Conservation (phyloP, 2,329 filamentous ascomycete species). For the Talaromyces piceae region DNA sequence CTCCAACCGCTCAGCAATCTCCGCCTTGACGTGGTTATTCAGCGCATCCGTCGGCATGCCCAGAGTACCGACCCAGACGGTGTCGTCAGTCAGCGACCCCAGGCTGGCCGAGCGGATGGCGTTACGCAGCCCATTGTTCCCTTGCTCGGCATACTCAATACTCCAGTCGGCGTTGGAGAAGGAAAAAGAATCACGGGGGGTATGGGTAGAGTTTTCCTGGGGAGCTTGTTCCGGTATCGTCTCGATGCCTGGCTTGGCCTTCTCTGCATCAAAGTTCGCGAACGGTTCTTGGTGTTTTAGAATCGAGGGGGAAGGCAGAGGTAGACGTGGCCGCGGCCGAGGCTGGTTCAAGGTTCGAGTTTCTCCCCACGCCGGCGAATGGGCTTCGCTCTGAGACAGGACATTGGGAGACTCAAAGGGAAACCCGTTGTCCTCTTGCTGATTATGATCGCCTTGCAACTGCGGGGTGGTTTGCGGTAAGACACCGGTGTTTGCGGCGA, state of each 20-base stretch:
- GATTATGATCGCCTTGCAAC: too few species aligned
- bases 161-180: constrained; percentile 77
- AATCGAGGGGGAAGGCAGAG: constrained; percentile 63
- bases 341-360: constrained; percentile 65
- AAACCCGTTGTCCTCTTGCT: constrained; percentile 14
- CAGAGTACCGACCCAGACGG: constrained; percentile 85
- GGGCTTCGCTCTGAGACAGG: constrained; percentile 64
- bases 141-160: constrained; percentile 77
- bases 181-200: constrained; percentile 38
- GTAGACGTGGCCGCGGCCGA: constrained; percentile 62
- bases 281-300: constrained; percentile 56
- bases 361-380: constrained; percentile 68
- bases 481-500: constrained; percentile 19
- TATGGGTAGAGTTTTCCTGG: constrained; percentile 35
- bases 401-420: constrained; percentile 39
- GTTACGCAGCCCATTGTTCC: constrained; percentile 86
- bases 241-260: constrained; percentile 12
- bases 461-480: neutral
- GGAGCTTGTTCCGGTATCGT: constrained; percentile 17
- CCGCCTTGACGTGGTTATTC: constrained; percentile 64
- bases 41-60: constrained; percentile 91
- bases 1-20: constrained; percentile 74
- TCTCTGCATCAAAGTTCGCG: constrained; percentile 5
- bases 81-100: constrained; percentile 61
- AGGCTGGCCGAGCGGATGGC: constrained; percentile 72